Base-by-base conservation (phyloP, 805 yeast genomes). In the Kregervanrija fluxuum region DNA sequence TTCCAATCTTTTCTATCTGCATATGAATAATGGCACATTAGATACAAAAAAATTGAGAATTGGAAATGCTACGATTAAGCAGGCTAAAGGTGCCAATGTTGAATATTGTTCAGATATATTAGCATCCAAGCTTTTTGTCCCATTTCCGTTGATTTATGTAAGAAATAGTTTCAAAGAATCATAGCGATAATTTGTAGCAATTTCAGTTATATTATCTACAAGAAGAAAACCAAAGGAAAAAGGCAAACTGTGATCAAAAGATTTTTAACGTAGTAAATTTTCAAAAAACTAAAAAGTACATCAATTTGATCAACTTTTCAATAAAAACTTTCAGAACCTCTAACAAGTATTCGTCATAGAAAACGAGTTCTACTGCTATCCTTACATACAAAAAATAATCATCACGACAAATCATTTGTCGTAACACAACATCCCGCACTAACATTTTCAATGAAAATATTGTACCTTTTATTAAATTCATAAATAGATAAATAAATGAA, bases 41-140 rank as follows among this genome's bases (percentile, higher is more conserved):
- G 83, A 75, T 4, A 78, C 73, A 59, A 79, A 76, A 38, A 77
- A 65, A 57, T 77, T 77, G 45, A 71, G 70, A 30, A 74, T 70
- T 14, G 84, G 83, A 54, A 75, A 73, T 11, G 83, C 77, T 12
- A 80, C 78, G 37, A 75, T 56, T 49, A 79, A 61, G 3, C 83
- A 83, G 42, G 76, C 75, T 41, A 77, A 50, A 8, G 83, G 82
- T 11, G 80, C 75, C 41, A 79, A 59, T 3, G 80, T 82, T 6
- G 82, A 81, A 46, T 64, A 66, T 33, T 71, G 65, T 44, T 79
- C 68, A 48, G 75, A 57, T 49, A 65, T 72, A 38, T 52, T 45
- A 38, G 80, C 79, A 45, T 73, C 64, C 67, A 70, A n/a, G 67
- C 66, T 56, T 73, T 76, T 41, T 69, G 70, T 46, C 66, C 69